Evolutionary conservation across 495 filamentous ascomycete genomes (phyloP).

Genomic region (Trypethelium eluteriae): DNA sequence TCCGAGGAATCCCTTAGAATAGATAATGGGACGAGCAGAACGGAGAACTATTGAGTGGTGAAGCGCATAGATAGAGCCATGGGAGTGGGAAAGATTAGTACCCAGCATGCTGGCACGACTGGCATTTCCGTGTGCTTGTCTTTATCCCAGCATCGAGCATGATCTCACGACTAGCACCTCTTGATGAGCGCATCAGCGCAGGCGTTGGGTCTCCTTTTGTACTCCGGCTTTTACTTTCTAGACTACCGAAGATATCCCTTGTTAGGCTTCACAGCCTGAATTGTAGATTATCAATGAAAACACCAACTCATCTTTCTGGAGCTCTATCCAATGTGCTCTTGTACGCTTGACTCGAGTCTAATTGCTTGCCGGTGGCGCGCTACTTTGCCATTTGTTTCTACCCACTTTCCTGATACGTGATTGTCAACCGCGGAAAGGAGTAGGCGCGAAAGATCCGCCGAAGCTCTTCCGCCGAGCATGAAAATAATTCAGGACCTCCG

Average conservation of each 20-base stretch:
- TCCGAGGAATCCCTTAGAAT: neutral
- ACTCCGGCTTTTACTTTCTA: neutral
- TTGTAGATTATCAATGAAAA: neutral
- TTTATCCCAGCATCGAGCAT: neutral
- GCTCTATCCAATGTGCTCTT: neutral
- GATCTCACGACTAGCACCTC: neutral
- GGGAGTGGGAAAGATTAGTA: neutral
- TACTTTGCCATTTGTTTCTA: neutral
- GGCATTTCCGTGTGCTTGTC: neutral
- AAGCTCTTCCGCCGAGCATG: neutral
- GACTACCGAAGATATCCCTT: neutral
- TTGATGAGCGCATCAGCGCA: neutral
- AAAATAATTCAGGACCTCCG: neutral
- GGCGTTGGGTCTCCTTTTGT: neutral
- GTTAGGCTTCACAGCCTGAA: neutral
- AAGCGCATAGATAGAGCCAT: too few species aligned
- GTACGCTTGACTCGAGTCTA: neutral
- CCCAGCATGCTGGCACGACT: neutral
- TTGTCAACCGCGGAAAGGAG: too few species aligned
- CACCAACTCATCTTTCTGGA: neutral
- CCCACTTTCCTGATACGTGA: too few species aligned
- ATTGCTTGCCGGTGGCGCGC: neutral
- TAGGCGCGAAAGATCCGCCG: neutral
- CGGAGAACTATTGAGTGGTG: neutral
- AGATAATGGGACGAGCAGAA: neutral